Base-by-base conservation (phyloP, 148 eudicot species). In the Suaeda aralocaspica region DNA sequence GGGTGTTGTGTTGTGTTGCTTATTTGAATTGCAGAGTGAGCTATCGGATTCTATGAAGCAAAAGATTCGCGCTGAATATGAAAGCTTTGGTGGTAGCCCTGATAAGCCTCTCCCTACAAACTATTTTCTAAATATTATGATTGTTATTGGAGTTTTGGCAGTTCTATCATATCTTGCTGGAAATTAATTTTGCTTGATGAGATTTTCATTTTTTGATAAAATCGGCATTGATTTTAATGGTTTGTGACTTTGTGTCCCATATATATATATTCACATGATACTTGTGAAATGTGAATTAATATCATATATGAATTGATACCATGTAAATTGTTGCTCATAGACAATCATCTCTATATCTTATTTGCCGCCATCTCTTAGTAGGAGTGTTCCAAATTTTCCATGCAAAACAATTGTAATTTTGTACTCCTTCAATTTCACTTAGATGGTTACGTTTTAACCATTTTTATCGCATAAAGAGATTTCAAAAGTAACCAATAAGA, bases 41-140 rank as follows among this genome's bases (percentile, higher is more conserved):
- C 81, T 91, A 0, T 90, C 94, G 44, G 96, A 86, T 33, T 15
- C 89, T 50, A 91, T 89, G 98, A 94, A 89, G 86, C 85, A 81
- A 81, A 91, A 94, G 86, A 91, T 91, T 68, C 80, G 92, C 36
- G 91, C 97, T 72, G 96, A 90, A 74, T 90, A 87, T 68, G 83
- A 91, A 86, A 92, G 72, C 9, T 16, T 89, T 44, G 98, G 98
- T 67, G 98, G 98, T 59, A 86, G 95, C 82, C 98, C 96, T 59
- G 81, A 89, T 80, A 91, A 84, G 84, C 96, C 97, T 79, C 97
- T 94, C 76, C 88, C 82, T 7, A 81, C 97, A 21, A 94, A 94
- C 85, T 94, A 94, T 82, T 94, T 94, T 75, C 96, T 91, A 16
- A 89, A 93, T 74, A 93, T 94, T 73, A 87, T 87, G 70, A 86